These are phyloP conservation scores for Backusella morwellensis DNA, from an alignment of 192 early-diverging fungal genomes.

Conservation along the genomic window DNA sequence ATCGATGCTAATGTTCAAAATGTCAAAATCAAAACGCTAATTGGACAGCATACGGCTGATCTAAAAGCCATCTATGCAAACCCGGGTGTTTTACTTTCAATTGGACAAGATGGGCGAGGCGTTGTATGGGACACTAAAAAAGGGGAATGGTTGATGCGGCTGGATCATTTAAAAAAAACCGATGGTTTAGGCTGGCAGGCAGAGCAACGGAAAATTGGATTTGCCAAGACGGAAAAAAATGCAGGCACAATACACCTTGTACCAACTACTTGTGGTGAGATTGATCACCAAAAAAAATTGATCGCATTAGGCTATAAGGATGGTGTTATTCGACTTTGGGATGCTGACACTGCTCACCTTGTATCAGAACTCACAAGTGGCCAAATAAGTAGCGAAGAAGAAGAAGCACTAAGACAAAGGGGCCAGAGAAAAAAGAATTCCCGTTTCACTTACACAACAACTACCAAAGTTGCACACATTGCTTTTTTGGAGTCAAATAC, in stretches of 20 bases:
- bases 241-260: not conserved
- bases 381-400: not conserved
- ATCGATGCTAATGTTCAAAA: constrained; percentile 9
- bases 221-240: not conserved
- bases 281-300: constrained; percentile 22
- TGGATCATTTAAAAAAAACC: constrained; percentile 18
- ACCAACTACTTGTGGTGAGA: constrained; percentile 13
- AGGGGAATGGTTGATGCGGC: constrained; percentile 23
- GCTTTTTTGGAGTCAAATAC: constrained; percentile 8
- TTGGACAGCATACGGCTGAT: constrained; percentile 31
- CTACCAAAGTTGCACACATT: not conserved
- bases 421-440: not conserved
- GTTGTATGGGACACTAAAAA: constrained; percentile 27
- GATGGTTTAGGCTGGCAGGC: not conserved
- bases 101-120: constrained; percentile 28
- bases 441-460: not conserved
- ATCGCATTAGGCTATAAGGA: constrained; percentile 26
- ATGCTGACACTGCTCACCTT: constrained; percentile 5
- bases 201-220: constrained; percentile 3
- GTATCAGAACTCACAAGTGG: not conserved
- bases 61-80: constrained; percentile 8
- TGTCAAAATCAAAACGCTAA: constrained; percentile 20
- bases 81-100: constrained; percentile 17
- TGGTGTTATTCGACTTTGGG: constrained; percentile 30
- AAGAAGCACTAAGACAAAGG: not conserved